Conservation (phyloP, 805 yeast species). For the Phaffomyces antillensis region DNA sequence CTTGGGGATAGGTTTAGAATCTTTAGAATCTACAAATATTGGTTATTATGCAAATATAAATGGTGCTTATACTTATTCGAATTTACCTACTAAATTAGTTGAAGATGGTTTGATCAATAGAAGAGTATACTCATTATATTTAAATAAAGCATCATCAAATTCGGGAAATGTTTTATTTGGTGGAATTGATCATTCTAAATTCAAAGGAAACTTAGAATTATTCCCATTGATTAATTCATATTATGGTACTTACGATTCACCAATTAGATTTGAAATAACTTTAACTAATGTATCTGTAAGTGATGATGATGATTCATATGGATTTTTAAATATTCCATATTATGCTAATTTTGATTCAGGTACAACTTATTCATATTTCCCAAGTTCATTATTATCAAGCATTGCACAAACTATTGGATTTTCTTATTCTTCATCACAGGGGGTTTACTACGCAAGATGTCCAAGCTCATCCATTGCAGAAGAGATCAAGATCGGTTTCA, state of each 20-base stretch:
- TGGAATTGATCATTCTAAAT: slow-evolving; percentile 60
- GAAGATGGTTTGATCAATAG: slow-evolving; percentile 48
- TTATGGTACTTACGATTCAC: slow-evolving; percentile 21
- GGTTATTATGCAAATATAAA: slow-evolving; percentile 15
- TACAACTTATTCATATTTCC: slow-evolving; percentile 38
- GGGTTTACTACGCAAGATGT: slow-evolving; percentile 44
- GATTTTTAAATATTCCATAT: slow-evolving; percentile 2
- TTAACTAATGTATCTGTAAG: slow-evolving; percentile 19
- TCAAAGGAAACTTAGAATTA: slow-evolving; percentile 41
- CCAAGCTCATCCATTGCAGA: slow-evolving; percentile 13
- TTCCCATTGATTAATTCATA: slow-evolving; percentile 37
- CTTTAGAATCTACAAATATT: slow-evolving; percentile 55
- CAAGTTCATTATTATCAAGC: slow-evolving; percentile 26
- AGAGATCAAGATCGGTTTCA: slow-evolving; percentile 15
- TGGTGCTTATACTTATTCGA: slow-evolving; percentile 41
- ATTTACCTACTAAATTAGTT: slow-evolving; percentile 58
- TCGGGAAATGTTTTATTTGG: slow-evolving; percentile 63
- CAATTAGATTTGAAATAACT: slow-evolving; percentile 43
- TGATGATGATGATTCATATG: neutral
- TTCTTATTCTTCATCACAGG: slow-evolving; percentile 30
- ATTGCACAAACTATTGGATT: slow-evolving; percentile 37
- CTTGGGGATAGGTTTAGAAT: slow-evolving; percentile 64
- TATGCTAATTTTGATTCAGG: slow-evolving; percentile 39
- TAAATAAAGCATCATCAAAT: slow-evolving; percentile 35
- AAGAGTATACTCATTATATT: slow-evolving; percentile 54